phyloP scores from a whole-genome alignment of 2,329 filamentous ascomycete genomes.

The Graphiopsis chlorocephala region DNA sequence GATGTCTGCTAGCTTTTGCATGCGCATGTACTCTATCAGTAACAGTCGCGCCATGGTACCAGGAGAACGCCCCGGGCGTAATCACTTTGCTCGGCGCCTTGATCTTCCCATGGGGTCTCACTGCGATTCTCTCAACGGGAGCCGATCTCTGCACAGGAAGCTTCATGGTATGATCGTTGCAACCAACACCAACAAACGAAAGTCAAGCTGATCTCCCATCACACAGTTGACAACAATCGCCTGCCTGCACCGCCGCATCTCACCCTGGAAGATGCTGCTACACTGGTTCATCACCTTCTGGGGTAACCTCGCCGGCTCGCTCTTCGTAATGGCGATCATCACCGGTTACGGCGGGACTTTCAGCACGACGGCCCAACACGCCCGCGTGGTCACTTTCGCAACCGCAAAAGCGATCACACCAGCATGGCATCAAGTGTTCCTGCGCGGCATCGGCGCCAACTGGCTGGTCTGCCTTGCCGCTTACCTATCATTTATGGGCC shows the following conservation, averaged over 20 bases:
- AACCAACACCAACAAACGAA: background rate
- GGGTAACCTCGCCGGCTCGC: constrained; percentile 33
- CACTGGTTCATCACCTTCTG: constrained; percentile 33
- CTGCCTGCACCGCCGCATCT: constrained; percentile 41
- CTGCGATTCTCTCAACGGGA: constrained; percentile 34
- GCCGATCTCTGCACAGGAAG: constrained; percentile 35
- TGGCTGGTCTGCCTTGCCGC: constrained; percentile 58
- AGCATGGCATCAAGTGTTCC: constrained; percentile 52
- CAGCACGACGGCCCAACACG: constrained; percentile 40
- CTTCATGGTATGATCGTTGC: constrained; percentile 27
- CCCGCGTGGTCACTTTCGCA: constrained; percentile 46
- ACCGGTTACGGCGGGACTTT: constrained; percentile 33
- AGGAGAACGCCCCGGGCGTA: constrained; percentile 33
- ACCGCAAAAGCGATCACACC: constrained; percentile 51
- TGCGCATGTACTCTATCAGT: constrained; percentile 42
- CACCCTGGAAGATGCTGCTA: constrained; percentile 25
- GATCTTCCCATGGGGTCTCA: constrained; percentile 37
- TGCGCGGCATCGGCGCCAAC: constrained; percentile 54
- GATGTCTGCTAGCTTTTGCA: constrained; percentile 52
- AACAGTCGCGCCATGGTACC: constrained; percentile 29
- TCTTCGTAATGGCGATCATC: constrained; percentile 33
- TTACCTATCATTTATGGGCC: constrained; percentile 48
- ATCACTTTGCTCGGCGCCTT: constrained; percentile 32
- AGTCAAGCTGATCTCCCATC: background rate
- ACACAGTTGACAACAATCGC: constrained; percentile 45